Conservation (phyloP, 1,284 basidiomycete genomes). For the Cryptococcus amylolentus region DNA sequence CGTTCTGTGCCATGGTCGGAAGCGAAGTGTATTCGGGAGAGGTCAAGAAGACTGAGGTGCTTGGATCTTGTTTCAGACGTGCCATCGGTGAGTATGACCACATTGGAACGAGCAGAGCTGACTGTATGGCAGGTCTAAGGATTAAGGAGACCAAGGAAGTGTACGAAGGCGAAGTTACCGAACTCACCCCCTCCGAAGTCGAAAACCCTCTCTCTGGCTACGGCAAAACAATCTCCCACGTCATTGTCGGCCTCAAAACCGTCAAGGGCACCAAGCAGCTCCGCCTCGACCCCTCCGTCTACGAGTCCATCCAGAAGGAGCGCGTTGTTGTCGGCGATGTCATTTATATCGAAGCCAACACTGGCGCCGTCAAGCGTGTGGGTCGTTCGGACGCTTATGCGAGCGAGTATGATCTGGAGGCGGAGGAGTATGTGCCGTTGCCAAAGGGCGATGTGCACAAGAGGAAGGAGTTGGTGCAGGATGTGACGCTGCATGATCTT, state of each 20-base stretch:
- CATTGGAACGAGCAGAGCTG: conserved; percentile 1
- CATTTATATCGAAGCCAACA: conserved; percentile 91
- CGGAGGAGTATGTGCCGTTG: conserved; percentile 94
- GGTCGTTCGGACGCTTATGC: conserved; percentile 97
- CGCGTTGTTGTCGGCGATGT: conserved; percentile 96
- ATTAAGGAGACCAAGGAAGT: conserved; percentile 99
- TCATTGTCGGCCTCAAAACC: conserved; percentile 93
- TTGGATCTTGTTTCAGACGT: conserved; percentile 91
- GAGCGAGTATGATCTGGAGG: conserved; percentile 96
- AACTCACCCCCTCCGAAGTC: conserved; percentile 89
- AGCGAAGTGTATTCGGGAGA: conserved; percentile 95
- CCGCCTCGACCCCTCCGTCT: conserved; percentile 88
- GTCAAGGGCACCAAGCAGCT: conserved; percentile 98
- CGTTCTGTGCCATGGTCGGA: conserved; percentile 98
- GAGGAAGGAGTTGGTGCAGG: conserved; percentile 94
- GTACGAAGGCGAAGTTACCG: conserved; percentile 97
- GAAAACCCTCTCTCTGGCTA: conserved; percentile 96
- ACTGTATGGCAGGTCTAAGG: conserved; percentile 66
- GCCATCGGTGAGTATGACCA: conserved; percentile 74
- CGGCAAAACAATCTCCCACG: conserved; percentile 97
- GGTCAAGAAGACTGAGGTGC: conserved; percentile 98
- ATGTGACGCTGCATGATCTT: conserved; percentile 92
- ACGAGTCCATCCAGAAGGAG: conserved; percentile 96
- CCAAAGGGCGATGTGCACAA: conserved; percentile 99
- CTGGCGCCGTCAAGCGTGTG: conserved; percentile 96